Base-by-base conservation (phyloP, 2,329 filamentous ascomycete genomes). In the Akanthomyces uredinophilus region DNA sequence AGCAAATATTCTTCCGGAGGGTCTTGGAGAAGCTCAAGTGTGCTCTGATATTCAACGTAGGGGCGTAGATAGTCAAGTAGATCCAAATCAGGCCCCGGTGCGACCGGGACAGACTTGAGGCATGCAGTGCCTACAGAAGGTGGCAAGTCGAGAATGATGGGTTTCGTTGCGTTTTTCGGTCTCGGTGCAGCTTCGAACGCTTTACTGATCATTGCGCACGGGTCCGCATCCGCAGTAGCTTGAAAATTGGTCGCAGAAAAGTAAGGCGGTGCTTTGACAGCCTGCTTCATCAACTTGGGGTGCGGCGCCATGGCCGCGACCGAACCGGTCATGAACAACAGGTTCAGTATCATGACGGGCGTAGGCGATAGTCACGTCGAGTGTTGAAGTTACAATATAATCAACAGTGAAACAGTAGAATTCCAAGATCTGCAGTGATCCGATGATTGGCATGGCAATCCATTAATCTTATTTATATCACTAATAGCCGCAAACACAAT, bases 21-120 rank as follows among this genome's bases (percentile, higher is more conserved):
- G 13, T 63, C 46, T 11, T 55, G 43, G 0, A 68, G 61, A 16
- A 61, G 53, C 20, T 67, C 64, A 16, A 68, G 16, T 1, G 67
- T 68, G 53, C 64, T 64, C 24, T 68, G 67, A 6, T 61, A 66
- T 14, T 52, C n/a, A 1, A 67, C 5, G 6, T 60, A 66, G 4
- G 67, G 67, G 18, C 59, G 52, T 1, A 68, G 50, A 39, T 66
- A 68, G 52, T 66, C 61, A 7, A 68, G 62, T 14, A 68, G 61
- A 14, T 61, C 63, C 13, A 62, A 11, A 37, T 65, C 58, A 2
- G 32, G 50, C 27, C 60, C 52, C 27, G 60, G 62, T 16, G 64
- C 62, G 8, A 65, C 50, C 8, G 57, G 52, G 7, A 68, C 41
- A 1, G 65, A 63, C 5, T 60, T 62, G 11, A 66, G 20, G 43